A percentile compares a stretch with the other conserved stretches of the same genome.
Evolutionary conservation across 495 filamentous ascomycete species (phyloP).

Genomic region (Penicillium desertorum): DNA sequence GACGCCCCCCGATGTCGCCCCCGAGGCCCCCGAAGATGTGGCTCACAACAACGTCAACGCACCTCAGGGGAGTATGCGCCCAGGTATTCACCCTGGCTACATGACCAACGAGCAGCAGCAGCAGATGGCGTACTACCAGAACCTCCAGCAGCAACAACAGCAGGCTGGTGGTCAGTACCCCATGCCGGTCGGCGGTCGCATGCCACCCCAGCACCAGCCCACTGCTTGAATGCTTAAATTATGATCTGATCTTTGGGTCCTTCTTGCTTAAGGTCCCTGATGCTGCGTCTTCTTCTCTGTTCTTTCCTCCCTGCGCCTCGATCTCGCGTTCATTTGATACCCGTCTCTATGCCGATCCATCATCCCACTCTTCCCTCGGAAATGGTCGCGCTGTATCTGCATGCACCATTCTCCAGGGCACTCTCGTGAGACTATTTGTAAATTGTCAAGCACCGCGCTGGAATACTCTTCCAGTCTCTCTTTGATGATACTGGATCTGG

Average conservation of each 20-base stretch:
- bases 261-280: conserved; percentile 48
- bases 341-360: conserved; percentile 39
- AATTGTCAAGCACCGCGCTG: conserved; percentile 24
- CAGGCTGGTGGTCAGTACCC: conserved; percentile 56
- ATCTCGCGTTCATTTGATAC: conserved; percentile 47
- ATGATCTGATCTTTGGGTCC: conserved; percentile 46
- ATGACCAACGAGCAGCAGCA: conserved; percentile 60
- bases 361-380: conserved; percentile 15
- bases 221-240: conserved; percentile 43
- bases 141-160: conserved; percentile 57
- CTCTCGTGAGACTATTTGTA: conserved; percentile 27
- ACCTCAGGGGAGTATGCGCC: conserved; percentile 52
- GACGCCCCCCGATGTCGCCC: conserved; percentile 58
- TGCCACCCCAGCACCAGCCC: conserved; percentile 56
- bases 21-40: conserved; percentile 59
- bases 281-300: conserved; percentile 30
- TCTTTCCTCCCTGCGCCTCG: conserved; percentile 30
- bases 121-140: conserved; percentile 59
- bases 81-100: conserved; percentile 51
- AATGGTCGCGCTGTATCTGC: conserved; percentile 8
- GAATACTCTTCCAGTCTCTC: conserved; percentile 6
- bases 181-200: conserved; percentile 55
- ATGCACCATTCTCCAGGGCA: conserved; percentile 12
- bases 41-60: conserved; percentile 53
- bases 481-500: conserved; percentile 18